phyloP scores from a whole-genome alignment of 2,329 filamentous ascomycete genomes.

The Ophiosphaerella narmari region DNA sequence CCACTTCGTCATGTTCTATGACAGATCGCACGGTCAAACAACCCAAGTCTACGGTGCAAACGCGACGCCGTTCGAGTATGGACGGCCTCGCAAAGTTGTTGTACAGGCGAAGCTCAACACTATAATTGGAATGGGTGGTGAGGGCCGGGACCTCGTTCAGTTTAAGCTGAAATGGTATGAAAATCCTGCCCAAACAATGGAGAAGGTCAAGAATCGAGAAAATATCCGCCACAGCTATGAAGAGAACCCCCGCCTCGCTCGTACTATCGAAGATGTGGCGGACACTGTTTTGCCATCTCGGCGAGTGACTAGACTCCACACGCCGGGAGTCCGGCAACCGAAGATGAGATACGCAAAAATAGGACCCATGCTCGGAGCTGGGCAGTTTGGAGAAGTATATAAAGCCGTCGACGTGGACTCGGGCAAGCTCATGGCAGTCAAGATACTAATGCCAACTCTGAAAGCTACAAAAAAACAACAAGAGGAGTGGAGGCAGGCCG shows the following conservation, averaged over 20 bases:
- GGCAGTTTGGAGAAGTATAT: background rate
- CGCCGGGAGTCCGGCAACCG: background rate
- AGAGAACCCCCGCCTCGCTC: background rate
- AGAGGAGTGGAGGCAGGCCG: background rate
- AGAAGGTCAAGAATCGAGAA: background rate
- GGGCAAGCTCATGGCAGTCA: background rate
- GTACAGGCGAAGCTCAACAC: constrained; percentile 14
- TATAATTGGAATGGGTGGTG: constrained; percentile 16
- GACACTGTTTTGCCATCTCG: background rate
- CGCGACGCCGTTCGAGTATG: constrained; percentile 12
- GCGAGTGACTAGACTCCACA: background rate
- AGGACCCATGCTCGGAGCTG: background rate
- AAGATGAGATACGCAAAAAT: background rate
- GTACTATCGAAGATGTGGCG: background rate
- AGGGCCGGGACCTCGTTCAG: background rate
- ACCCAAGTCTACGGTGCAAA: constrained; percentile 19
- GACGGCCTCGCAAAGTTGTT: constrained; percentile 14
- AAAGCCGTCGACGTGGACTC: background rate
- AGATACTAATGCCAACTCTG: background rate
- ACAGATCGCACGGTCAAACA: constrained; percentile 13
- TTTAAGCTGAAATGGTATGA: constrained; percentile 1
- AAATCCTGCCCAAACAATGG: background rate
- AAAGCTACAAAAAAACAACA: background rate
- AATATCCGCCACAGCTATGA: background rate
- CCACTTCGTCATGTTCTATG: constrained; percentile 15